phyloP scores from a whole-genome alignment of 2,329 filamentous ascomycete species.

The Verticillium zaregamsianum region DNA sequence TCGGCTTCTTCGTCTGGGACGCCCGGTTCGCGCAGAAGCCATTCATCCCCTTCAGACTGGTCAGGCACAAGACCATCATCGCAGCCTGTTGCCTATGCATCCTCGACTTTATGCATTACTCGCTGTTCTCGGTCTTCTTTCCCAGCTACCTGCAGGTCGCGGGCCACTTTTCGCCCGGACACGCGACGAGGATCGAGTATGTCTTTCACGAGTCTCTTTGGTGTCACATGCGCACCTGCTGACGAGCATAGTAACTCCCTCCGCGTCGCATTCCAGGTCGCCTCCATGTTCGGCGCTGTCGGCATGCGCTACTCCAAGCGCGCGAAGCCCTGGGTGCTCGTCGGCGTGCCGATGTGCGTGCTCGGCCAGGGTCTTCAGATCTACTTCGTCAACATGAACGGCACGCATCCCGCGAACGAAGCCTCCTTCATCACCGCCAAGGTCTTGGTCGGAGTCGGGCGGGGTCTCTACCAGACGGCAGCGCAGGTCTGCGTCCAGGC shows the following conservation, averaged over 20 bases:
- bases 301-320: conserved; percentile 31
- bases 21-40: conserved; percentile 29
- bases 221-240: conserved; percentile 6
- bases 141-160: conserved; percentile 35
- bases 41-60: conserved; percentile 32
- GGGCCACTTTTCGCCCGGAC: conserved; percentile 27
- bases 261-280: conserved; percentile 30
- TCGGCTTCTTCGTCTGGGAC: conserved; percentile 29
- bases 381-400: conserved; percentile 21
- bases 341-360: conserved; percentile 27
- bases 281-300: conserved; percentile 26
- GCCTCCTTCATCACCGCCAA: conserved; percentile 29
- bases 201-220: conserved; percentile 16
- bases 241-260: conserved; percentile 24
- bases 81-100: conserved; percentile 22
- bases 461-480: conserved; percentile 26
- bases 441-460: conserved; percentile 26
- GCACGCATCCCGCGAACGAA: conserved; percentile 22
- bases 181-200: conserved; percentile 33
- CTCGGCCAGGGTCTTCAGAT: conserved; percentile 29
- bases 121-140: conserved; percentile 33
- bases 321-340: conserved; percentile 25
- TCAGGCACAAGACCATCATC: conserved; percentile 30
- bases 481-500: conserved; percentile 29
- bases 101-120: conserved; percentile 28